These are phyloP conservation scores for Silene latifolia DNA, from an alignment of 148 eudicot genomes.

Conservation along the genomic window DNA sequence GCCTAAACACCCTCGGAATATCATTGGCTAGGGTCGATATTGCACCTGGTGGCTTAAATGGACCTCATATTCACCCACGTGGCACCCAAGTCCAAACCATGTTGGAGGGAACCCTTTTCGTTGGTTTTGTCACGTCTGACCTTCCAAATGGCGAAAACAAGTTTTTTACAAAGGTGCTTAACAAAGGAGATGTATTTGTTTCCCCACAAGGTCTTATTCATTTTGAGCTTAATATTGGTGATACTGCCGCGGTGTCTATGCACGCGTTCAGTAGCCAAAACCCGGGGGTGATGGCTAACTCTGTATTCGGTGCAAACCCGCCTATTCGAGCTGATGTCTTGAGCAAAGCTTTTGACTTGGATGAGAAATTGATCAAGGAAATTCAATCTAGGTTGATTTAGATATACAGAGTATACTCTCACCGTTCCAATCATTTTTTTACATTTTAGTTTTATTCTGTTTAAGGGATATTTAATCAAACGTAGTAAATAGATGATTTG, in stretches of 20 bases:
- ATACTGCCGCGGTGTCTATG: not conserved
- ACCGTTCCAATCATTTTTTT: too few species aligned
- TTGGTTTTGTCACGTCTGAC: not conserved
- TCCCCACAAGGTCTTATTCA: not conserved
- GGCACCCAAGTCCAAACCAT: not conserved
- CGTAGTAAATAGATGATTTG: too few species aligned
- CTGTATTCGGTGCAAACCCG: too few species aligned
- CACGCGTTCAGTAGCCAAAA: not conserved
- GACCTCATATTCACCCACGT: not conserved
- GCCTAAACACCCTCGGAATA: not conserved
- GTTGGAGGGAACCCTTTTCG: not conserved
- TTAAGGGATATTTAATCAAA: too few species aligned
- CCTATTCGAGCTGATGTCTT: too few species aligned
- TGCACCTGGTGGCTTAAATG: not conserved
- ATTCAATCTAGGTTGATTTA: too few species aligned
- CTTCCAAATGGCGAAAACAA: not conserved
- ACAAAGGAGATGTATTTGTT: not conserved
- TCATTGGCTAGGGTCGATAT: slow-evolving; percentile 2
- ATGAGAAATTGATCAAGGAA: too few species aligned
- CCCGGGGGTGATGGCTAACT: not conserved
- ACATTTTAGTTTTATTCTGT: too few species aligned
- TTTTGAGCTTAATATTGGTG: not conserved
- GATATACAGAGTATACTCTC: too few species aligned
- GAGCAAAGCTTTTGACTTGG: too few species aligned
- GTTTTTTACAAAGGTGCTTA: not conserved